Evolutionary conservation across 2,329 filamentous ascomycete genomes (phyloP).

Genomic region (Lasiodiplodia hormozganensis): DNA sequence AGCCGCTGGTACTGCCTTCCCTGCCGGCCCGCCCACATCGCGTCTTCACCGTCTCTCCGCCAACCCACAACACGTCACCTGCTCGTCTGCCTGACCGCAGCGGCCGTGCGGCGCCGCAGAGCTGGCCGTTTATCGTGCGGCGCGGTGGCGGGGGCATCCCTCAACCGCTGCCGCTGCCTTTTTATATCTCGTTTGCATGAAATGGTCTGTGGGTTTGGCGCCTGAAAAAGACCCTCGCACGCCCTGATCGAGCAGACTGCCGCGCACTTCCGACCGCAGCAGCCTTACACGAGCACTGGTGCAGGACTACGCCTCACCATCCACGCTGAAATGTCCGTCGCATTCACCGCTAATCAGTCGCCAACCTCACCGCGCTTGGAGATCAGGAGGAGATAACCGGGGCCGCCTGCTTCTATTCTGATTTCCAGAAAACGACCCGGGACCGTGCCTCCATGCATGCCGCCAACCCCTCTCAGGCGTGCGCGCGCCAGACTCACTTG

Average conservation of each 20-base stretch:
- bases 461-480: conserved; percentile 11
- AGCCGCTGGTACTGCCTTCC: background rate
- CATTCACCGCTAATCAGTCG: conserved; percentile 18
- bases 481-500: conserved; percentile 7
- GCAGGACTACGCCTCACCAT: background rate
- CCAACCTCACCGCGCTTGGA: conserved; percentile 19
- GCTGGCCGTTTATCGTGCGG: background rate
- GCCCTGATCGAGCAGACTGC: conserved; percentile 7
- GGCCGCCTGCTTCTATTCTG: conserved; percentile 3
- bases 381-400: conserved; percentile 24
- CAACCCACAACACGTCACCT: conserved; percentile 25
- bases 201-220: conserved; percentile 18
- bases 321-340: background rate
- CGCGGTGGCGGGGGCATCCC: conserved; percentile 1
- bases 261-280: conserved; percentile 4
- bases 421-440: conserved; percentile 15
- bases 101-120: conserved; percentile 5
- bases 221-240: conserved; percentile 16
- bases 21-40: background rate
- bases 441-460: conserved; percentile 10
- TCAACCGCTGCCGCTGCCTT: conserved; percentile 1
- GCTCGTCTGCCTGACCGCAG: background rate
- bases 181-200: conserved; percentile 18
- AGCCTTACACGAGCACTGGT: conserved; percentile 4
- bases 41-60: conserved; percentile 21